phyloP scores from a whole-genome alignment of 768 basidiomycete genomes.

The Termitomyces sp. region DNA sequence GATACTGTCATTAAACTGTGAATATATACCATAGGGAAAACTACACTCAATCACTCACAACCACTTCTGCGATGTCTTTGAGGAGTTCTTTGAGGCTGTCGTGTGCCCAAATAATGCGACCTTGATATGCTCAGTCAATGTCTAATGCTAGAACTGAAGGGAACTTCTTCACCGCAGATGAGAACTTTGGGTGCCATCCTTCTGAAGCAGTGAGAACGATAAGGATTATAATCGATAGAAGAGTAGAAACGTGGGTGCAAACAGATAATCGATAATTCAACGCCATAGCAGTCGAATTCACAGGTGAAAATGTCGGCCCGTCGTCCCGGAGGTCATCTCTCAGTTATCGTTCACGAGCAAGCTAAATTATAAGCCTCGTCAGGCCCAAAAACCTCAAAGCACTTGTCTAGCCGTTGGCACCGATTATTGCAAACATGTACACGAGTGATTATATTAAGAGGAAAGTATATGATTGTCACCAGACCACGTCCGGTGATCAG shows the following conservation, averaged over 20 bases:
- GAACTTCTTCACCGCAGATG: conserved; percentile 19
- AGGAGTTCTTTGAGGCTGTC: conserved; percentile 66
- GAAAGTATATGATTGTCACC: neutral
- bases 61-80: conserved; percentile 62
- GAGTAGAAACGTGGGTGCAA: neutral
- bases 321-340: neutral
- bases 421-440: neutral
- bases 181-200: conserved; percentile 24
- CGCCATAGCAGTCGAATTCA: neutral
- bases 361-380: neutral
- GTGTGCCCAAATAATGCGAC: conserved; percentile 76
- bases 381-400: neutral
- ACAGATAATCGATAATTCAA: neutral
- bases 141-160: neutral
- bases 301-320: neutral
- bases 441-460: neutral
- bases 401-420: neutral
- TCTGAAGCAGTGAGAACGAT: neutral
- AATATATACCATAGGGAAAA: neutral
- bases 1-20: conserved; percentile 22
- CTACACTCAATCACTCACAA: conserved; percentile 47
- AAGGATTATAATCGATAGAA: neutral
- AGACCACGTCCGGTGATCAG: neutral
- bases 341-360: neutral
- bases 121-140: conserved; percentile 26